Evolutionary conservation across 139 green algal genomes (phyloP).

Genomic region (Chlorella sp.): DNA sequence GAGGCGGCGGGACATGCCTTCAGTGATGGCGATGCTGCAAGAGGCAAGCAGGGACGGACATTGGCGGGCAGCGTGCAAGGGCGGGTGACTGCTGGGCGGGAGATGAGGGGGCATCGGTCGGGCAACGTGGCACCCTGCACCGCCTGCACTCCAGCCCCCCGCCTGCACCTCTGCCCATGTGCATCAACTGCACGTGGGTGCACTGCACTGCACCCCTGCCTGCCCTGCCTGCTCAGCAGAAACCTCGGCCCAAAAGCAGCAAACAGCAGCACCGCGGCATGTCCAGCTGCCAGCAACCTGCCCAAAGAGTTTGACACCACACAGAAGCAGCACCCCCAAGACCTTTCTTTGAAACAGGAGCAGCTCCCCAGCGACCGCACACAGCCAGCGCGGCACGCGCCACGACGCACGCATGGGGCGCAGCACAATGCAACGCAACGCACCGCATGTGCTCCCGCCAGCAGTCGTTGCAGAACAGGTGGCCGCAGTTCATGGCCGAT

Average conservation of each 20-base stretch:
- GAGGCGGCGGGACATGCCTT: conserved; percentile 68
- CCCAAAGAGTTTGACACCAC: neutral
- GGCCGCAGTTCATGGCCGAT: conserved; percentile 80
- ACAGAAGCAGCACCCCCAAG: too few relatives aligned
- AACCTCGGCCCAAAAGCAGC: neutral
- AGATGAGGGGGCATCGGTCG: too few relatives aligned
- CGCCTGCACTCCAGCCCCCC: too few relatives aligned
- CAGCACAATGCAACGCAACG: neutral
- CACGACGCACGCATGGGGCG: too few relatives aligned
- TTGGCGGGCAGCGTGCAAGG: too few relatives aligned
- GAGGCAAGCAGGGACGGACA: too few relatives aligned
- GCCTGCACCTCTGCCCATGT: neutral
- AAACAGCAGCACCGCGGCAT: neutral
- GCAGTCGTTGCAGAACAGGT: conserved; percentile 89
- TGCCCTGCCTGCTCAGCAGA: neutral
- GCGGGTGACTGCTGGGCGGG: too few relatives aligned
- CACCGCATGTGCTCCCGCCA: conserved; percentile 83
- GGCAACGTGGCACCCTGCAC: too few relatives aligned
- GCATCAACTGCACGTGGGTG: neutral
- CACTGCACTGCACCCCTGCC: neutral
- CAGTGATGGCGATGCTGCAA: conserved; percentile 68
- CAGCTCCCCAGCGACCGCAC: too few relatives aligned
- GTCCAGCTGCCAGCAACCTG: neutral
- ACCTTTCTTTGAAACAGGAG: too few relatives aligned
- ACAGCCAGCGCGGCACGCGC: too few relatives aligned